Conservation (phyloP, 768 basidiomycete species). For the Melanogaster broomeanus region DNA sequence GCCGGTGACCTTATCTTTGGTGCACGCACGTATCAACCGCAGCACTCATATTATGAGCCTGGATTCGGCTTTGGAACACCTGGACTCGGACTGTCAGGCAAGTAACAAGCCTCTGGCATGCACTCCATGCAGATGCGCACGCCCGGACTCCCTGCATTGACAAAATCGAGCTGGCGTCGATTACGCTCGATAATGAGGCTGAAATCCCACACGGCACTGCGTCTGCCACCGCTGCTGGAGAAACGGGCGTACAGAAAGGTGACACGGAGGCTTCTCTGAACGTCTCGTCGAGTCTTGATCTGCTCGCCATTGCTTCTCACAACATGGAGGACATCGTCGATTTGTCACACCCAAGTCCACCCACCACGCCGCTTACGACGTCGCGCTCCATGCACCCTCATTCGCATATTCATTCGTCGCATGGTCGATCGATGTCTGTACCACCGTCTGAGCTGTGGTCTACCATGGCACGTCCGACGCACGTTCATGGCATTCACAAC, state of each 20-base stretch:
- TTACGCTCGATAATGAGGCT: conserved; percentile 60
- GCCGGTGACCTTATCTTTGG: conserved; percentile 87
- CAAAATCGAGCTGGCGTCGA: conserved; percentile 72
- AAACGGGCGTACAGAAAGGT: conserved; percentile 36
- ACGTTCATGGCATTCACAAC: conserved; percentile 35
- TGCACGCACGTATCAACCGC: conserved; percentile 64
- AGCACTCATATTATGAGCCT: conserved; percentile 40
- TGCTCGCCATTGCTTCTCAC: conserved; percentile 43
- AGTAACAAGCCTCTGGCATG: conserved; percentile 46
- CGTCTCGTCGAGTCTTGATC: conserved; percentile 35
- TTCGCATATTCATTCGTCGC: conserved; percentile 34
- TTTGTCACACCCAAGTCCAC: conserved; percentile 55
- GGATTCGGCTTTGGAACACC: conserved; percentile 47
- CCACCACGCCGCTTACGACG: conserved; percentile 58
- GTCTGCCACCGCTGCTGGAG: conserved; percentile 23
- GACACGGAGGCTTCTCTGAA: conserved; percentile 32
- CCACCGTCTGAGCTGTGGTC: conserved; percentile 59
- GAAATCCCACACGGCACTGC: conserved; percentile 26
- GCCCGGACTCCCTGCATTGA: conserved; percentile 62
- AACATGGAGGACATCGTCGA: conserved; percentile 69
- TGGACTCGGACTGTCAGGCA: conserved; percentile 56
- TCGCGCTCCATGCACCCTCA: conserved; percentile 38
- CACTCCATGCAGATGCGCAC: conserved; percentile 66
- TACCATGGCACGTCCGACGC: conserved; percentile 35
- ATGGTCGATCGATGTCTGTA: conserved; percentile 56